Conservation (phyloP, 768 basidiomycete genomes). For the Tricholoma flavovirens region DNA sequence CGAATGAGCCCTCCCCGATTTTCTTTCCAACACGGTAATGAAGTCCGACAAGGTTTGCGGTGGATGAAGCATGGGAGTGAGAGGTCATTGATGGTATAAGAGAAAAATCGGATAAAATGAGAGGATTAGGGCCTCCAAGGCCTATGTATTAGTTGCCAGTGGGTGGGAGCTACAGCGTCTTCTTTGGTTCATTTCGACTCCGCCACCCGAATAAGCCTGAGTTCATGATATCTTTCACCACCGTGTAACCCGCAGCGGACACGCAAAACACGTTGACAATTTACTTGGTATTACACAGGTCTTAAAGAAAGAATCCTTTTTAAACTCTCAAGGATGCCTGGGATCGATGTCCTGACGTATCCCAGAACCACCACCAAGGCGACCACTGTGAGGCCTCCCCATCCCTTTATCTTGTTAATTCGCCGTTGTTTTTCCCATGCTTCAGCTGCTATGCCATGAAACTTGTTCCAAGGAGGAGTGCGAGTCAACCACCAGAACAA, state of each 20-base stretch:
- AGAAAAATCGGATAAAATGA: slow-evolving; percentile 21
- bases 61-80: slow-evolving; percentile 53
- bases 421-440: slow-evolving; percentile 29
- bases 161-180: slow-evolving; percentile 14
- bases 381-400: slow-evolving; percentile 18
- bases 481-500: slow-evolving; percentile 50
- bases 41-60: slow-evolving; percentile 83
- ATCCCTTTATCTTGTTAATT: slow-evolving; percentile 16
- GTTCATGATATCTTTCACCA: not conserved
- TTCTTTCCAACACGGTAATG: slow-evolving; percentile 98
- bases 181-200: slow-evolving; percentile 21
- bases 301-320: too few relatives aligned
- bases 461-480: slow-evolving; percentile 37
- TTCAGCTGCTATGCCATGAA: slow-evolving; percentile 35
- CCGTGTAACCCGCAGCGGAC: too few relatives aligned
- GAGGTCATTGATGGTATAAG: slow-evolving; percentile 42
- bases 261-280: too few relatives aligned
- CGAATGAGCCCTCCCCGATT: slow-evolving; percentile 98
- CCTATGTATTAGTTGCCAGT: slow-evolving; percentile 28
- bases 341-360: not conserved
- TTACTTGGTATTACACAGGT: too few relatives aligned
- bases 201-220: slow-evolving; percentile 11
- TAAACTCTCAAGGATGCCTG: too few relatives aligned
- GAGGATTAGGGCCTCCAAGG: slow-evolving; percentile 22
- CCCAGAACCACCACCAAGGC: slow-evolving; percentile 16